Evolutionary conservation across 2,329 filamentous ascomycete genomes (phyloP).

Genomic region (Corinectria fuckeliana): DNA sequence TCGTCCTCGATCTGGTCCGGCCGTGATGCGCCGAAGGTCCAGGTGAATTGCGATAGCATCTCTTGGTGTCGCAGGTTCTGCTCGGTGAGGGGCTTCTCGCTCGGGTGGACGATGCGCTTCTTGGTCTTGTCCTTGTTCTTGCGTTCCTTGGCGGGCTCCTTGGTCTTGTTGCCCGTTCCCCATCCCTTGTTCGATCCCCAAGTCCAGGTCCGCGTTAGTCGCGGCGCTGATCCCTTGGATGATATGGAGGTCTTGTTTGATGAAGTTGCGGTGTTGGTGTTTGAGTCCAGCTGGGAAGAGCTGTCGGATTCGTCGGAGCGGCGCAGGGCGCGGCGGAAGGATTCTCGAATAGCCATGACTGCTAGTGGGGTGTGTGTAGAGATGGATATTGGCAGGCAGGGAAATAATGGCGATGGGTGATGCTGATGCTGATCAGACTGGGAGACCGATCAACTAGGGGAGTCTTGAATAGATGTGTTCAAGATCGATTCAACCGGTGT

Average conservation of each 20-base stretch:
- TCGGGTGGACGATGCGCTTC: conserved; percentile 45
- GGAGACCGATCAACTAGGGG: not conserved
- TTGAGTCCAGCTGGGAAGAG: conserved; percentile 43
- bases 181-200: conserved; percentile 40
- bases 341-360: conserved; percentile 53
- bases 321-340: conserved; percentile 50
- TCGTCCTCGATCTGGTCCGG: conserved; percentile 42
- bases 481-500: not conserved
- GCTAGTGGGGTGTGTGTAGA: conserved; percentile 8
- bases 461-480: conserved; percentile 5
- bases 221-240: conserved; percentile 38
- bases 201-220: conserved; percentile 41
- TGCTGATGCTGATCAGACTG: not conserved
- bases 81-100: conserved; percentile 53
- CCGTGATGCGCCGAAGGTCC: conserved; percentile 52
- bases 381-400: not conserved
- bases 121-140: conserved; percentile 40
- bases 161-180: conserved; percentile 29
- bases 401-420: not conserved
- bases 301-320: conserved; percentile 38
- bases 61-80: conserved; percentile 56
- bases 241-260: conserved; percentile 40
- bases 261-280: conserved; percentile 38
- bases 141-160: conserved; percentile 39
- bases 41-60: conserved; percentile 53